phyloP scores from a whole-genome alignment of 805 yeast genomes.

The Kregervanrija pseudodelftensis region DNA sequence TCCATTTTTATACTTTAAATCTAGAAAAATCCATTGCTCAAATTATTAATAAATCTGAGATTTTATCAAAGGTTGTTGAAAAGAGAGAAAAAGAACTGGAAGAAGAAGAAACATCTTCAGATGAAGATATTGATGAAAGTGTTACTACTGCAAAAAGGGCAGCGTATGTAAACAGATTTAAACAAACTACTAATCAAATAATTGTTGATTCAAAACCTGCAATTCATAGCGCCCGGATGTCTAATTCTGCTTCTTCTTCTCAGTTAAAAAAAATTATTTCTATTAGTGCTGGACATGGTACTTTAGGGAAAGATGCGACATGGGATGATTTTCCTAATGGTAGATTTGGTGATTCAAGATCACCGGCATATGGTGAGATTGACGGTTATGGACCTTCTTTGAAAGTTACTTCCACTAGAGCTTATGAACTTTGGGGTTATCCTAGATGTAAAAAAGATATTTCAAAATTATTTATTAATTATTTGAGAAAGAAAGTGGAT shows the following conservation, averaged over 20 bases:
- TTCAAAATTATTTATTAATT: slow-evolving; percentile 58
- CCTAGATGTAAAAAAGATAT: slow-evolving; percentile 59
- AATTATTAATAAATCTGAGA: slow-evolving; percentile 56
- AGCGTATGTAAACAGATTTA: slow-evolving; percentile 28
- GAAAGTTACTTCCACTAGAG: slow-evolving; percentile 63
- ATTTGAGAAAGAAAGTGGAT: slow-evolving; percentile 66
- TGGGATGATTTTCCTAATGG: slow-evolving; percentile 99
- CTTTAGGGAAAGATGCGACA: slow-evolving; percentile 79
- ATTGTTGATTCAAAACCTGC: slow-evolving; percentile 19
- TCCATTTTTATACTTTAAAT: slow-evolving; percentile 89
- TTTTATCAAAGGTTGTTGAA: slow-evolving; percentile 42
- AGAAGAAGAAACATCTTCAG: slow-evolving; percentile 29
- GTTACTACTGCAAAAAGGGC: slow-evolving; percentile 29
- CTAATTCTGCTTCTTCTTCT: slow-evolving; percentile 15
- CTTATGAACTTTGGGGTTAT: slow-evolving; percentile 72
- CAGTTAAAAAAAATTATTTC: slow-evolving; percentile 58
- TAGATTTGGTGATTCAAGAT: slow-evolving; percentile 88
- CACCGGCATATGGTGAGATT: slow-evolving; percentile 97
- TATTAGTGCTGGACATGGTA: slow-evolving; percentile 78
- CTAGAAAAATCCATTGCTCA: slow-evolving; percentile 89
- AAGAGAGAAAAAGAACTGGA: slow-evolving; percentile 32
- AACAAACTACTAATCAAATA: slow-evolving; percentile 24
- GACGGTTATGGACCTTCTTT: slow-evolving; percentile 95
- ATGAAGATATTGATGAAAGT: slow-evolving; percentile 26
- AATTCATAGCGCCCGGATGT: slow-evolving; percentile 8